Evolutionary conservation across 306 rosid species (phyloP).

Genomic region (Sechiopsis laciniata): DNA sequence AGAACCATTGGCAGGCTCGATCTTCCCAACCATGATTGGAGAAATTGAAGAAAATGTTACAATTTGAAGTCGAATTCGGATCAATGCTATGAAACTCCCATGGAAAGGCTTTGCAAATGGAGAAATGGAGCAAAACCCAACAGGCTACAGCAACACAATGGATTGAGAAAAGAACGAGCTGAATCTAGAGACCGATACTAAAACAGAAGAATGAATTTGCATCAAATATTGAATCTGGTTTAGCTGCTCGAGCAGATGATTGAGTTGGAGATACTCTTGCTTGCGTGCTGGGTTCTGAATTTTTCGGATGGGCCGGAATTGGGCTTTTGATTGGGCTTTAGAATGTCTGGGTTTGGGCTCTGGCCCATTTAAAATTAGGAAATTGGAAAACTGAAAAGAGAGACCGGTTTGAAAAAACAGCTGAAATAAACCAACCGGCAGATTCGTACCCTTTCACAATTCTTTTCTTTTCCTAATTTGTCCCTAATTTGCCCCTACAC

Average conservation of each 20-base stretch:
- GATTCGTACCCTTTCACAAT: too few species aligned
- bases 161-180: not conserved
- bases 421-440: too few species aligned
- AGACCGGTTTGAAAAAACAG: too few species aligned
- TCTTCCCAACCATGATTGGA: slow-evolving; percentile 37
- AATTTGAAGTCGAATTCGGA: not conserved
- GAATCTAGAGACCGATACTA: slow-evolving; percentile 11
- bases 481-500: too few species aligned
- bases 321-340: too few species aligned
- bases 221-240: slow-evolving; percentile 17
- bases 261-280: not conserved
- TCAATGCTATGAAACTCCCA: slow-evolving; percentile 6
- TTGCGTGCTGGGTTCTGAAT: not conserved
- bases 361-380: too few species aligned
- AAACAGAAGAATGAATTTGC: not conserved
- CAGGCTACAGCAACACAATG: not conserved
- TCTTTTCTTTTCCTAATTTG: too few species aligned
- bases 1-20: slow-evolving; percentile 30
- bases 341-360: not conserved
- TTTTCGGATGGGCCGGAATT: not conserved
- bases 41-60: not conserved
- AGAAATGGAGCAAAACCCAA: slow-evolving; percentile 21
- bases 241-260: not conserved
- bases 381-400: too few species aligned
- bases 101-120: slow-evolving; percentile 13